Base-by-base conservation (phyloP, 768 basidiomycete genomes). In the Boletus rufocinnamomeus region DNA sequence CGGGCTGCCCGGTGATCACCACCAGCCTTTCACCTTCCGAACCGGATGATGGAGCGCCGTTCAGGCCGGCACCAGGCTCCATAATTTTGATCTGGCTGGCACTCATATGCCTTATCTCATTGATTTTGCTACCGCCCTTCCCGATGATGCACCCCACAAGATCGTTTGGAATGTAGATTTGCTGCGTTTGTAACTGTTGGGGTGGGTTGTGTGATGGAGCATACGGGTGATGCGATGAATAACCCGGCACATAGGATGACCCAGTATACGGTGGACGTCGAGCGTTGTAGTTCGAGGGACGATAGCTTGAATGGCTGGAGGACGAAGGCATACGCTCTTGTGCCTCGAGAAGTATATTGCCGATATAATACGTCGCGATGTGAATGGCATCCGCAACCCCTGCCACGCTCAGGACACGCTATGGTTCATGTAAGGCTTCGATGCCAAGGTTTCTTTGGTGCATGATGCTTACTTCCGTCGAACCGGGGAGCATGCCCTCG, bases 371-470 rank as follows among this genome's bases (percentile, higher is more conserved):
- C 4, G 96, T 98, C 41, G 97, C 97, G 62, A 99, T 99, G 74
- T 99, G 97, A 57, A 99, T 95, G 32, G 97, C 97, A 72, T 99
- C 97, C 23, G 97, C 97, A 51, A 99, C 97, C 38, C 97, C 97
- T 25, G 96, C 94, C 38, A 98, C 96, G 65, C 95, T 97, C 52
- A 99, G 83, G 27, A 99, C 95, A 57, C 97, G 93, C 95, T 98
- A 71, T 17, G 54, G 60, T 62, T 40, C 46, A 51, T 54, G 35
- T 57, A 48, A 66, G 64, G 45, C 51, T 48, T 58, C 11, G n/a
- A 32, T 25, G 35, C 40, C 21, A 38, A 54, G 17, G 40, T 54
- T 54, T 52, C 28, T 54, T 28, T 35, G 48, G 43, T 38, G 35
- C 40, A 45, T 37, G 38, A 28, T 50, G 66, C 80, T 66, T 69